Conservation (phyloP, 2,329 filamentous ascomycete genomes). For the Ophiostoma angusticollis region DNA sequence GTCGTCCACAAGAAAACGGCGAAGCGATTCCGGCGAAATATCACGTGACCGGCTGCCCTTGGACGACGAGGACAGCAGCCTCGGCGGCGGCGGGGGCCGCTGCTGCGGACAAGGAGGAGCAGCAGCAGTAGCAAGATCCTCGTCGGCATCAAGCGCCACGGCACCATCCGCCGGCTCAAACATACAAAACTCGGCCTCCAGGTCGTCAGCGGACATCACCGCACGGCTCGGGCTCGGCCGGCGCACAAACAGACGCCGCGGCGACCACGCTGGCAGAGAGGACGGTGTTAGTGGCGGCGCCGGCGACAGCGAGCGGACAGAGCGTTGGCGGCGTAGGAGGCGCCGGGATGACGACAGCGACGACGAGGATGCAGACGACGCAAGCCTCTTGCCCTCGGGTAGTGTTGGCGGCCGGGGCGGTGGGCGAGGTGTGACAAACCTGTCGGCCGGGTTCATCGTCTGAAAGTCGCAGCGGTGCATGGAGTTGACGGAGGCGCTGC, state of each 20-base stretch:
- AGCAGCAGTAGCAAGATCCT: too few species aligned
- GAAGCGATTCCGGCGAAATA: constrained; percentile 43
- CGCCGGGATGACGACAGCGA: constrained; percentile 1
- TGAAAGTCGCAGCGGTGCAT: constrained; percentile 45
- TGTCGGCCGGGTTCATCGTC: constrained; percentile 68
- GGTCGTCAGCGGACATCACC: not conserved
- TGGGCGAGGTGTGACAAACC: constrained; percentile 57
- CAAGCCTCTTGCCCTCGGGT: too few species aligned
- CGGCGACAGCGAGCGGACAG: constrained; percentile 34
- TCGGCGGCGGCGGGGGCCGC: constrained; percentile 22
- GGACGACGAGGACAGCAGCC: constrained; percentile 8
- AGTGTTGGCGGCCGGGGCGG: too few species aligned
- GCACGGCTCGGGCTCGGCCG: constrained; percentile 5
- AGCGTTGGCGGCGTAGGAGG: constrained; percentile 24
- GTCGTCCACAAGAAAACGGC: constrained; percentile 38
- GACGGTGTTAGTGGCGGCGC: too few species aligned
- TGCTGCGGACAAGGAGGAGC: too few species aligned
- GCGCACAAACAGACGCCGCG: constrained; percentile 11
- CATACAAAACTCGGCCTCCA: too few species aligned
- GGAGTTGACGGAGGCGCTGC: constrained; percentile 54
- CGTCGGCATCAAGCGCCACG: too few species aligned
- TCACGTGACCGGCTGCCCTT: constrained; percentile 33
- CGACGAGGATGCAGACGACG: not conserved
- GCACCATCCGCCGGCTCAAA: too few species aligned
- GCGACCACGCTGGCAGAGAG: constrained; percentile 18